Base-by-base conservation (phyloP, 75 land plant species). In the Sequoia sempervirens region DNA sequence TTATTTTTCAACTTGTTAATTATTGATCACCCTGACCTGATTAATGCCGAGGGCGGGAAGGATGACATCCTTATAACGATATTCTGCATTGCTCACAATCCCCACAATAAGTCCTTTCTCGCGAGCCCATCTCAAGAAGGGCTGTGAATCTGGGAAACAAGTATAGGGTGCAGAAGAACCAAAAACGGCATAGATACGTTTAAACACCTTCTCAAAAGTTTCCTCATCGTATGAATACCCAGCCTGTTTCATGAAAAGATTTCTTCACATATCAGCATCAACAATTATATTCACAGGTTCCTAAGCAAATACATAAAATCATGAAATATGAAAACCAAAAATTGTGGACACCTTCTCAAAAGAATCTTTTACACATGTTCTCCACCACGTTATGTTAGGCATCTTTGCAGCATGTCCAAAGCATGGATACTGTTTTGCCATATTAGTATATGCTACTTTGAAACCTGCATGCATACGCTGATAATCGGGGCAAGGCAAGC, bases 401-500 rank as follows among this genome's bases (percentile, higher is more conserved):
- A 96, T 87, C 84, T 93, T 93, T 64, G 88, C 87, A 4, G 90
- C 89, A 86, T 86, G 86, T 10, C 98, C 98, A 86, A 96, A 96
- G 84, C 98, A 96, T n/a, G 98, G 98, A 83, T 94, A 92, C 70
- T 86, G 87, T 66, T 83, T 88, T 28, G 93, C 97, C 98, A 96
- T 93, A 37, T 93, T 97, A 75, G 90, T 93, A 64, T 96, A 96
- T 50, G 98, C 98, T 58, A 80, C 70, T 80, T 96, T 96, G 81
- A 96, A 96, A 64, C 97, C 98, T 83, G 91, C 93, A 53, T 96
- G 98, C 87, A 96, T 89, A 1, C 97, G 90, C 68, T 91, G 91
- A 84, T 96, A 96, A 68, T 96, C 98, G 50, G 98, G 98, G 83
- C 98, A 96, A 23, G 97, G 97, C 85, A 93, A 83, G 50, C 98